A percentile compares a stretch with the other conserved stretches of the same genome.
phyloP scores from a whole-genome alignment of 805 yeast species.

The Kuraishia piskuri region DNA sequence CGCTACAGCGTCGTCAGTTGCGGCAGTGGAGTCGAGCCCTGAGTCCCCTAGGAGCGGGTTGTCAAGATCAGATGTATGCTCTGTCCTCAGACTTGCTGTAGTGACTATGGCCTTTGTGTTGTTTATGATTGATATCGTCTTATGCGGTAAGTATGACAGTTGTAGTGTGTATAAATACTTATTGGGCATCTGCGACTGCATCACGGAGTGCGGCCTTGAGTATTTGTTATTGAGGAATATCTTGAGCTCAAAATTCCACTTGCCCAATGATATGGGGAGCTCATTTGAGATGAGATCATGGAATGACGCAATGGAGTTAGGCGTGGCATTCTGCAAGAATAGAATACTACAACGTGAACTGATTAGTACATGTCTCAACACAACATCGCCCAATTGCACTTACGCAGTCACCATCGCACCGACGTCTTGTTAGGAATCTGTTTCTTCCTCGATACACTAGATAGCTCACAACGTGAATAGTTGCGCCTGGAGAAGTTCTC shows the following conservation, averaged over 20 bases:
- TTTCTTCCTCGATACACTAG: no score
- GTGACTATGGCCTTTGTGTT: slow-evolving; percentile 28
- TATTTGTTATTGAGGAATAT: slow-evolving; percentile 58
- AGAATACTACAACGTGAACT: slow-evolving; percentile 20
- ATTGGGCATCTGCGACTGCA: slow-evolving; percentile 28
- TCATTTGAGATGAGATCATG: slow-evolving; percentile 67
- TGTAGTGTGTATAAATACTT: slow-evolving; percentile 41
- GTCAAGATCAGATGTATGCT: slow-evolving; percentile 3
- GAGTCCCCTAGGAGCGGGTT: neutral
- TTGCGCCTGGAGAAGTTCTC: no score
- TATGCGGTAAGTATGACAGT: slow-evolving; percentile 38
- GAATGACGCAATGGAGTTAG: slow-evolving; percentile 56
- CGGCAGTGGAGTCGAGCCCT: neutral
- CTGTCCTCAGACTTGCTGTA: slow-evolving; percentile 8
- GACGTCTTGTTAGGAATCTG: neutral
- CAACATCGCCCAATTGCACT: neutral
- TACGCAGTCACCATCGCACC: neutral
- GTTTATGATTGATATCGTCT: slow-evolving; percentile 40
- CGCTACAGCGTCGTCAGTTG: slow-evolving; percentile 9
- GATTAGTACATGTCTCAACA: neutral
- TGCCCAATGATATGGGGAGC: slow-evolving; percentile 49
- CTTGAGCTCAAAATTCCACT: slow-evolving; percentile 64
- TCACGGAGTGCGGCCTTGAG: slow-evolving; percentile 30
- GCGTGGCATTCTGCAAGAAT: slow-evolving; percentile 35
- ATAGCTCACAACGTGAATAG: no score